Conservation (phyloP, 495 filamentous ascomycete genomes). For the Penicillium mononematosum region DNA sequence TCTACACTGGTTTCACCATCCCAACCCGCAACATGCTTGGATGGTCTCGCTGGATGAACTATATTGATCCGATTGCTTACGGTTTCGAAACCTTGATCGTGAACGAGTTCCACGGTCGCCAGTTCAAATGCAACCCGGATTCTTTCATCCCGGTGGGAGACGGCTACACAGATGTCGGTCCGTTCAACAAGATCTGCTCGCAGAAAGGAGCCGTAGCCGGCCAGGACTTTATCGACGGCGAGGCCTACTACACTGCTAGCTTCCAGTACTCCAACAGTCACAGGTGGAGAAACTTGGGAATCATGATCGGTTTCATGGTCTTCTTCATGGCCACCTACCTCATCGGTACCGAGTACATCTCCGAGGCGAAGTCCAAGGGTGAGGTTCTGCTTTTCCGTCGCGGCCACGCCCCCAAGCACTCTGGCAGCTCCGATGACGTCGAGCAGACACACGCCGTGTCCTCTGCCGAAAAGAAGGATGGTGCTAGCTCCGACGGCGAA, state of each 20-base stretch:
- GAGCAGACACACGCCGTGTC: conserved; percentile 32
- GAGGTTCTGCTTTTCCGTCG: conserved; percentile 55
- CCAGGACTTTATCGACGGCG: conserved; percentile 44
- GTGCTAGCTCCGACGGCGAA: conserved; percentile 37
- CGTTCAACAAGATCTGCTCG: conserved; percentile 45
- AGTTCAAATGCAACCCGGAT: conserved; percentile 50
- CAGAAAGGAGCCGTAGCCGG: conserved; percentile 56
- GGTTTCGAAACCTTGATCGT: conserved; percentile 52
- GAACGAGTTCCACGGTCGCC: conserved; percentile 60
- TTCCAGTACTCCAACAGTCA: conserved; percentile 58
- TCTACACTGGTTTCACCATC: conserved; percentile 55
- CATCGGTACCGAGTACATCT: conserved; percentile 46
- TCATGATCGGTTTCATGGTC: conserved; percentile 63
- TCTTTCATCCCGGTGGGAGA: conserved; percentile 38
- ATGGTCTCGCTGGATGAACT: conserved; percentile 57
- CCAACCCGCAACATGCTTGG: conserved; percentile 51
- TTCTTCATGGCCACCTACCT: conserved; percentile 58
- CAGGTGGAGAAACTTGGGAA: conserved; percentile 70
- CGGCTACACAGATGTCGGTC: conserved; percentile 20
- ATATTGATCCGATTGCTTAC: conserved; percentile 50
- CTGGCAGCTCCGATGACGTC: conserved; percentile 24
- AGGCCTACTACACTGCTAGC: conserved; percentile 51
- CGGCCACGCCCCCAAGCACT: conserved; percentile 33
- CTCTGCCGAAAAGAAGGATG: conserved; percentile 43
- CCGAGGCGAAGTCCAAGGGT: conserved; percentile 50